Evolutionary conservation across 805 yeast species (phyloP), one percentile per base, ranked within the genome.

Genomic region (Yarrowia divulgata): DNA sequence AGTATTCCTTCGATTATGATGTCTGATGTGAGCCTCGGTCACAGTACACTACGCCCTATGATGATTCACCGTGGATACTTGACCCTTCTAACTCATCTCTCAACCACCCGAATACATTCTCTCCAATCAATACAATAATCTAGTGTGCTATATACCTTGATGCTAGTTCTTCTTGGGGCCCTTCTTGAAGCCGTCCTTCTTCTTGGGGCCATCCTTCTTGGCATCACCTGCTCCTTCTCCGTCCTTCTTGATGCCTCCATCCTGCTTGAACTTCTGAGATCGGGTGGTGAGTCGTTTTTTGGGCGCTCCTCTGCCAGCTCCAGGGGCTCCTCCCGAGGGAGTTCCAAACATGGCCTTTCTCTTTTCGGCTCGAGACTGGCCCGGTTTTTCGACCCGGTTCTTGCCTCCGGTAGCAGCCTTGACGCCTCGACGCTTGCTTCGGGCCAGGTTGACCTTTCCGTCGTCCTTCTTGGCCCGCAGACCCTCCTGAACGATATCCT

Each of bases 401-500:
- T 77, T 71, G 55, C 2, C 29, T 45, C 71, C 45, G 46, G 6
- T 16, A 12, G 70, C 52, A 13, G 72, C 69, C 69, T 72, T 73
- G 57, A 54, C 63, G n/a, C 69, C 62, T 60, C 71, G 70, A 5
- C 76, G 80, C 68, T 71, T 72, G 82, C 74, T 79, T 18, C 70
- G 67, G 10, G 72, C 55, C 35, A 63, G 57, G 32, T 48, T 49
- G 10, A 63, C 68, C 48, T 63, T 63, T 14, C 62, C 52, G 67
- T 82, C 85, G 35, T 91, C 93, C 78, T 89, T 89, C 70, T 81
- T 79, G 16, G 97, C 93, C 81, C 97, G 87, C 69, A 84, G 80
- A 72, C 97, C 97, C 80, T 92, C 97, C 57, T 63, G 55, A 43
- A 88, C 77, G 70, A 86, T 76, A 66, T 80, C 74, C 72, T 81